Base-by-base conservation (phyloP, 2,329 filamentous ascomycete genomes). In the Polychaeton citri region DNA sequence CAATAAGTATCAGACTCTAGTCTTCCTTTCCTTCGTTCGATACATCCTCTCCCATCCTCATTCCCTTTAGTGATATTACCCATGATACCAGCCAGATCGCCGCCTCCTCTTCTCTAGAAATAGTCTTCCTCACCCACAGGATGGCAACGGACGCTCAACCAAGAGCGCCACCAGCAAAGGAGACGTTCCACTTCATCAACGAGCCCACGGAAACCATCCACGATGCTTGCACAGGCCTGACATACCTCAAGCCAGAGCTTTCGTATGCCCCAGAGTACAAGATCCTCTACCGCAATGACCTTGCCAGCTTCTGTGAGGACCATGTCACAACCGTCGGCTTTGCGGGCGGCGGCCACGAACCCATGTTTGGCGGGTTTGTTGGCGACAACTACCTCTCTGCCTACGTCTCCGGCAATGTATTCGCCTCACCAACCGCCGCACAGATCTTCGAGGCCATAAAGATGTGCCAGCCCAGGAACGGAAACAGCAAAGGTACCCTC, bases 361-460 rank as follows among this genome's bases (percentile, higher is more conserved):
- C 74, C 15, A 74, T 73, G 42, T 78, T 74, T 68, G 63, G 71
- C 2, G 74, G 74, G 36, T 79, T 77, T 46, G 75, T 79, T 2
- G 75, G 75, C 36, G 51, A 58, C 38, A 75, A 74, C 50, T 64
- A 77, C 57, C 65, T 79, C n/a, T 64, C 71, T 2, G 73, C 72
- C 4, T 68, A 73, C 4, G 74, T 74, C 4, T 66, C 64, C 3
- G 75, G 75, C 30, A 72, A 76, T 48, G 70, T 79, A 43, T 79
- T 79, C 44, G 74, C 75, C 12, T 73, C 68, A 5, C 75, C 75
- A 0, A 74, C 69, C 39, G 74, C 74, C 8, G 72, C 71, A 40
- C 75, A 79, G 54, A 74, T 79, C 37, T 53, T 76, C 6, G 67
- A 73, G 1, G 74, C 66, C 5, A 66, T 79, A 28, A 66, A 70